Base-by-base conservation (phyloP, 2,329 filamentous ascomycete species). In the Coleophoma cylindrospora region DNA sequence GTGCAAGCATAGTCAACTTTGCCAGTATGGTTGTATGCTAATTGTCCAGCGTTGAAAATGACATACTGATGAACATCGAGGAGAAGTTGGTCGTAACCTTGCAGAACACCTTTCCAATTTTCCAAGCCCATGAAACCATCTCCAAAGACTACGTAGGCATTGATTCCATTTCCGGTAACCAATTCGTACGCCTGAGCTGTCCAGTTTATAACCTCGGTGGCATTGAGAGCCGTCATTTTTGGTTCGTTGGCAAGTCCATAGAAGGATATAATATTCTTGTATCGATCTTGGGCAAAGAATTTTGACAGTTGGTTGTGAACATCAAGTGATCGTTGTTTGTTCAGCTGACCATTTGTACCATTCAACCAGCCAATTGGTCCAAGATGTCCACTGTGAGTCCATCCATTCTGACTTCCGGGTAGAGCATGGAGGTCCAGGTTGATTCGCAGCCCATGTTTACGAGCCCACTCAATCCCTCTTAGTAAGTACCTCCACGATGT, bases 1-100 rank as follows among this genome's bases (percentile, higher is more conserved):
- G 79, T 73, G 72, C 94, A 99, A 4, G 92, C 90, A 64, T 95
- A 95, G 53, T 86, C 76, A 50, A 97, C 78, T 71, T 96, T 96
- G 57, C 85, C 79, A 49, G 84, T 77, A 72, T 97, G 94, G 50
- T 85, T 85, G 63, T 87, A 85, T 44, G 82, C 80, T 63, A 99
- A 87, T 68, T 95, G 89, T 57, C 87, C 84, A 37, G 82, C 81
- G 75, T 99, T 96, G 79, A 99, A 99, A 68, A 96, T 96, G 63
- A 95, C 89, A 68, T 99, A 99, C 69, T 97, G 92, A 70, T 99
- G 94, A 36, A 95, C 94, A 69, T 99, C 94, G n/a, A 99, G 81
- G 15, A 95, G 80, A 57, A 97, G 75, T 56, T 84, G 80, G 43
- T 85, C 76, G 63, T 87, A 79, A 19, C 78, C 76, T 58, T 86